Base-by-base conservation (phyloP, 2,329 filamentous ascomycete genomes). In the Reticulascus tulasneorum region DNA sequence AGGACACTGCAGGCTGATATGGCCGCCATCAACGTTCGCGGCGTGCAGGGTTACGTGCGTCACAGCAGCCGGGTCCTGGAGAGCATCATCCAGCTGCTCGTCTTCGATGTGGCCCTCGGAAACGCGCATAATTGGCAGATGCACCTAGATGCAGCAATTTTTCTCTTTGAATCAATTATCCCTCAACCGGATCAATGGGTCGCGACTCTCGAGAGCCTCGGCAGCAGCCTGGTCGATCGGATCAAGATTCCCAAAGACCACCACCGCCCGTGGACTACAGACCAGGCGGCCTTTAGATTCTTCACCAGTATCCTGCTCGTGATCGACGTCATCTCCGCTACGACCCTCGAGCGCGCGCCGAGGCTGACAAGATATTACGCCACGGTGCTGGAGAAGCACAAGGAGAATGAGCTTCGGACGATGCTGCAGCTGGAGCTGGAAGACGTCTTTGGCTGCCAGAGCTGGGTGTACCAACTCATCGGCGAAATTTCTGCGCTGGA, bases 391-490 rank as follows among this genome's bases (percentile, higher is more conserved):
- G 55, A 59, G 7, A 50, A 54, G 10, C 58, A 50, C 27, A 44
- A 48, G 11, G 36, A 42, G 3, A 21, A 45, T 3, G 33, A 41
- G n/a, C 42, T 38, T n/a, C 30, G 39, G 17, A 17, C 33, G 11
- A 34, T 40, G 28, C 35, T 40, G 6, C 34, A 41, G 2, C 53
- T 71, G 24, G 58, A 60, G 33, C 60, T 80, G 36, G 67, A 72
- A 31, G 65, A 46, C 25, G 37, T 41, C 32, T 46, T 46, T 18
- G 44, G 44, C 38, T 42, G 38, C 40, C 60, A 74, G 28, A 81
- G 79, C 51, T 77, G 74, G 73, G 67, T 69, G 1, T 46, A 82
- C 29, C 55, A 73, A 29, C 58, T 67, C n/a, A 65, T 83, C 27
- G 70, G 68, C 10, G 67, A 76, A 15, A 69, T 77, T 29, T 62